Evolutionary conservation across 352 stramenopile genomes (phyloP), one percentile per base, ranked within the genome.

Genomic region (Thalassiosira exigua): DNA sequence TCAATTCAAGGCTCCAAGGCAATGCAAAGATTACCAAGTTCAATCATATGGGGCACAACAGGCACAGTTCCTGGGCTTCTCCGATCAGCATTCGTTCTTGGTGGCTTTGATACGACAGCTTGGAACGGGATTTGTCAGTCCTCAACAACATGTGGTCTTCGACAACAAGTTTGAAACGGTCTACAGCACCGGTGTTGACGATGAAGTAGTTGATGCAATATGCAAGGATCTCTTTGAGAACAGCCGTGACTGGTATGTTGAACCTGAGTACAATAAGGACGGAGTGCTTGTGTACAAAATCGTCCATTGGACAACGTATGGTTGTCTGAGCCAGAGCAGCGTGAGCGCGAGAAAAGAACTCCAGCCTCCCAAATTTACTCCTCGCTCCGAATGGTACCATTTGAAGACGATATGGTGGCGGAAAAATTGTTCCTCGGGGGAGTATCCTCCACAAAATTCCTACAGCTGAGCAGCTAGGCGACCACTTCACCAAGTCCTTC

Each of bases 21-120:
- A 71, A 59, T 19, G 75, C 85, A 54, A 87, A 86, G 52, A 44
- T 90, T 7, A 81, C 84, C 0, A 82, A 81, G 24, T 91, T 72
- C 68, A 64, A 80, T n/a, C n/a, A 19, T 14, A 30, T 32, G 46
- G 74, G 5, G 33, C 71, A 3, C 0, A 58, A 22, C 22, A 61
- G 11, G 75, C 72, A 3, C 53, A 83, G 36, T 91, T 81, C 52
- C 12, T 91, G 21, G 81, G 85, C 7, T 75, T 84, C 14, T 72
- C 60, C 12, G 19, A 52, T 30, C 0, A 82, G 11, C 75, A 89
- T 64, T 83, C 57, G 12, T 69, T 44, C 4, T n/a, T 57, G 2
- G 61, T 82, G 14, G 65, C 42, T 12, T 30, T 51, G 27, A 53
- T 85, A 50, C 57, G 62, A 4, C 59, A 85, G 30, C 69, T 82